These are phyloP conservation scores for Viridothelium virens DNA, from an alignment of 495 filamentous ascomycete genomes.

Conservation along the genomic window DNA sequence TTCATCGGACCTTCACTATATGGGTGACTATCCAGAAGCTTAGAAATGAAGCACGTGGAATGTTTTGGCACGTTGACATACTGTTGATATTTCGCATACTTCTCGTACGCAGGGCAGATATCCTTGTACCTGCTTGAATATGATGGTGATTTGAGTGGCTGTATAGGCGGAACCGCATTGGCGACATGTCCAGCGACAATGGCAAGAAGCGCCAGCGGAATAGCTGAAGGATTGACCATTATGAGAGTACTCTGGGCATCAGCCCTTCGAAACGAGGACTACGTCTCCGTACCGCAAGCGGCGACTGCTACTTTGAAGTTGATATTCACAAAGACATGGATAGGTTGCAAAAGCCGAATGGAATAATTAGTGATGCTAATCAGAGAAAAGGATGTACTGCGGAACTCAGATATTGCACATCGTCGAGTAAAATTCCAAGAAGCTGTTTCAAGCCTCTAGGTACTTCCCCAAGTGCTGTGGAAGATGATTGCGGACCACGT, in stretches of 20 bases:
- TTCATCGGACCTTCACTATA: slow-evolving; percentile 69
- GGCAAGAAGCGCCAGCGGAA: background rate
- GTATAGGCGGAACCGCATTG: background rate
- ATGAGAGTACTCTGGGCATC: background rate
- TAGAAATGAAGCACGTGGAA: background rate
- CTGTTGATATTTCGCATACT: slow-evolving; percentile 42
- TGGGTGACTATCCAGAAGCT: slow-evolving; percentile 48
- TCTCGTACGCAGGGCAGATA: slow-evolving; percentile 46
- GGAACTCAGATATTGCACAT: too few relatives aligned
- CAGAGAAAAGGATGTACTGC: too few relatives aligned
- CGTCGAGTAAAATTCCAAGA: too few relatives aligned
- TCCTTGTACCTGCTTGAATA: slow-evolving; percentile 22
- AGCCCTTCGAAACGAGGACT: too few relatives aligned
- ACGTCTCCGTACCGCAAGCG: too few relatives aligned
- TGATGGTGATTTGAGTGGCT: background rate
- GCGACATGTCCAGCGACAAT: background rate
- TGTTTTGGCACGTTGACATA: slow-evolving; percentile 25
- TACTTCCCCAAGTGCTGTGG: too few relatives aligned
- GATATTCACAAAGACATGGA: background rate
- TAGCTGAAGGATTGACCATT: background rate
- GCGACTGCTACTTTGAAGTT: too few relatives aligned
- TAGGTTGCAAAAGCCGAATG: background rate
- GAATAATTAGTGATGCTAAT: background rate
- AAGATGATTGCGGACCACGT: background rate
- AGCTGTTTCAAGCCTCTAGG: too few relatives aligned